phyloP scores from a whole-genome alignment of 2,329 filamentous ascomycete species.

The Furcasterigmium sp. region DNA sequence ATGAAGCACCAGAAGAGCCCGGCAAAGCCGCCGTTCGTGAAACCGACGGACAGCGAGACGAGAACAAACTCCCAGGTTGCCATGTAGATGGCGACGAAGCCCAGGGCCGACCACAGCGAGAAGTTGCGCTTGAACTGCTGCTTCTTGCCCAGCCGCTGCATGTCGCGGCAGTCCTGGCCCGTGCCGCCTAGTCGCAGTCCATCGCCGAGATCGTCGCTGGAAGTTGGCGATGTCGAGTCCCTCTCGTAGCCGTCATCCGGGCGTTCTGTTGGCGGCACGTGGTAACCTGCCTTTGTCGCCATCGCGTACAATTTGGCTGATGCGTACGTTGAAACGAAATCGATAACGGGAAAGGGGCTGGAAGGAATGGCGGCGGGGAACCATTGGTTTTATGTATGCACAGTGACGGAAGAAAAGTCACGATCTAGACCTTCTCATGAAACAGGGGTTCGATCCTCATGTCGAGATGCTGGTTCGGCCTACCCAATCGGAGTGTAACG shows the following conservation, averaged over 20 bases:
- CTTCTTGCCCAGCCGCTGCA: conserved; percentile 16
- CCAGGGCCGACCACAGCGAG: conserved; percentile 12
- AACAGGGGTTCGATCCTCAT: neutral
- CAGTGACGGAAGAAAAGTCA: too few relatives aligned
- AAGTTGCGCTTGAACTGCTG: conserved; percentile 15
- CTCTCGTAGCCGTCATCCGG: neutral
- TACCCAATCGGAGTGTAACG: neutral
- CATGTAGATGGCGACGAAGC: conserved; percentile 19
- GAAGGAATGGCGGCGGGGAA: too few relatives aligned
- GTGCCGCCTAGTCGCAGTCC: conserved; percentile 7
- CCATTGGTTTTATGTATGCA: too few relatives aligned
- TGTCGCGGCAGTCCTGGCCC: conserved; percentile 12
- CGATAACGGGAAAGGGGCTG: neutral
- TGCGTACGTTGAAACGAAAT: neutral
- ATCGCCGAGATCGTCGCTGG: neutral
- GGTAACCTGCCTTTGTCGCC: neutral
- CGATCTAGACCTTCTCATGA: neutral
- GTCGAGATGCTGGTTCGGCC: neutral
- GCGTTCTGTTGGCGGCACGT: neutral
- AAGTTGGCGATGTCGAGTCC: neutral
- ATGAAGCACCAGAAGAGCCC: conserved; percentile 17
- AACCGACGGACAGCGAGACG: conserved; percentile 11
- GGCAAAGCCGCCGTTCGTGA: conserved; percentile 14
- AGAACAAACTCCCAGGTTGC: conserved; percentile 17
- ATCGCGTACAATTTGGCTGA: neutral